A percentile compares a stretch with the other conserved stretches of the same genome.
phyloP scores from a whole-genome alignment of 345 rosid species.

The Rhizophora mangle region DNA sequence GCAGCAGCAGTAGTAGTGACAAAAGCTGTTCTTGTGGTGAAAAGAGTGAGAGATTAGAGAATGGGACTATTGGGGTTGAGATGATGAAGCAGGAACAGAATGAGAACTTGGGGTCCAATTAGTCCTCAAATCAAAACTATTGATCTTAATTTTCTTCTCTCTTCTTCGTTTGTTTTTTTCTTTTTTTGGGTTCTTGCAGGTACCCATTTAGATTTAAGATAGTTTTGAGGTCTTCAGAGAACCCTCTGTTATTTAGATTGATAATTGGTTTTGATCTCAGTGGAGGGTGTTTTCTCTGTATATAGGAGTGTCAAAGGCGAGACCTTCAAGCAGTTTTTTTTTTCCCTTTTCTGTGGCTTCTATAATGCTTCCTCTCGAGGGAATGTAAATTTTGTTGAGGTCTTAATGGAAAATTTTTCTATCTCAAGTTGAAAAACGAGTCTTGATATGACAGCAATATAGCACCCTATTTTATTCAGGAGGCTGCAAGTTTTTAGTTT shows the following conservation, averaged over 20 bases:
- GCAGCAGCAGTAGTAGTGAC: constrained; percentile 13
- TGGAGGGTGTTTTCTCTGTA: constrained; percentile 11
- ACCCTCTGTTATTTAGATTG: not conserved
- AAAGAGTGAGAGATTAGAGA: constrained; percentile 28
- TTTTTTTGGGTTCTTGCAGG: not conserved
- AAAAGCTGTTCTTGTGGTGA: constrained; percentile 40
- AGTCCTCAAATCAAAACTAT: constrained; percentile 19
- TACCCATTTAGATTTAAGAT: not conserved
- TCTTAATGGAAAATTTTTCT: constrained; percentile 21
- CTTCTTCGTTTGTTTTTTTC: not conserved
- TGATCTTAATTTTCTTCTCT: not conserved
- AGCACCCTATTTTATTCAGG: too few relatives aligned
- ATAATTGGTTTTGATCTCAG: constrained; percentile 8
- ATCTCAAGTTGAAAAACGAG: not conserved
- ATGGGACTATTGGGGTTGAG: constrained; percentile 4
- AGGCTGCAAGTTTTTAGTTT: not conserved
- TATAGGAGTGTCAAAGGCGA: constrained; percentile 2
- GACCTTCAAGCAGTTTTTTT: constrained; percentile 1
- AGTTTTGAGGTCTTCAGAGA: not conserved
- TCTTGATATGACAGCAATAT: too few relatives aligned
- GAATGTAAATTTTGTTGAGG: constrained; percentile 43
- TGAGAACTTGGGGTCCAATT: constrained; percentile 13
- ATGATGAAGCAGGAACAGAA: constrained; percentile 22
- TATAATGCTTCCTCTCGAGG: constrained; percentile 19
- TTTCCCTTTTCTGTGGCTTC: constrained; percentile 1